Percentiles rank a stretch among this genome's conserved stretches.
Evolutionary conservation across 352 stramenopile species (phyloP).

Genomic region (Phytopythium chamaehyphon): DNA sequence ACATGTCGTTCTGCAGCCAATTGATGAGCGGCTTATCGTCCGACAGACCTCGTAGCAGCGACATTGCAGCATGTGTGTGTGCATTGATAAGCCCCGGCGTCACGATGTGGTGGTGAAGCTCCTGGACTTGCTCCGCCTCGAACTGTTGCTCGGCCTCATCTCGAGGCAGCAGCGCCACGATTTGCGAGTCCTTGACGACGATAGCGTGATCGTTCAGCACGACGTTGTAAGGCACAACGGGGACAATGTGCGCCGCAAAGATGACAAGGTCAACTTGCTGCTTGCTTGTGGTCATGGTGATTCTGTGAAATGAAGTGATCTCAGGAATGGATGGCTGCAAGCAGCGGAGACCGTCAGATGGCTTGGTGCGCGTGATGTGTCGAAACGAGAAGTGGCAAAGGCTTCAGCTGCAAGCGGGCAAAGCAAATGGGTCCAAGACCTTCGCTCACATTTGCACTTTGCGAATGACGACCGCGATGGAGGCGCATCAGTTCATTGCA

Average conservation of each 20-base stretch:
- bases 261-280: conserved; percentile 63
- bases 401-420: no score
- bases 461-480: no score
- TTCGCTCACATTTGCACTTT: no score
- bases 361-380: no score
- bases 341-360: no score
- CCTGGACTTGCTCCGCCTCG: conserved; percentile 28
- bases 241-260: conserved; percentile 68
- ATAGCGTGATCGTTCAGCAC: conserved; percentile 74
- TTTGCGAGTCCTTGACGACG: conserved; percentile 56
- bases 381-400: no score
- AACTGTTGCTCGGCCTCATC: conserved; percentile 51
- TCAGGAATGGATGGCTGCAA: no score
- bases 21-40: conserved; percentile 84
- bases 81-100: conserved; percentile 84
- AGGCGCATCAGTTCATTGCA: no score
- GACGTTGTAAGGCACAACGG: conserved; percentile 64
- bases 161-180: conserved; percentile 69
- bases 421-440: no score
- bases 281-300: conserved; percentile 16
- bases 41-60: conserved; percentile 77
- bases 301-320: neutral
- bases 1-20: conserved; percentile 85
- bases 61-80: conserved; percentile 87
- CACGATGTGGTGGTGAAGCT: conserved; percentile 66